Percentiles rank a stretch among this genome's conserved stretches.
Evolutionary conservation across 2,329 filamentous ascomycete genomes (phyloP).

Genomic region (Proliferodiscus dingleyae): DNA sequence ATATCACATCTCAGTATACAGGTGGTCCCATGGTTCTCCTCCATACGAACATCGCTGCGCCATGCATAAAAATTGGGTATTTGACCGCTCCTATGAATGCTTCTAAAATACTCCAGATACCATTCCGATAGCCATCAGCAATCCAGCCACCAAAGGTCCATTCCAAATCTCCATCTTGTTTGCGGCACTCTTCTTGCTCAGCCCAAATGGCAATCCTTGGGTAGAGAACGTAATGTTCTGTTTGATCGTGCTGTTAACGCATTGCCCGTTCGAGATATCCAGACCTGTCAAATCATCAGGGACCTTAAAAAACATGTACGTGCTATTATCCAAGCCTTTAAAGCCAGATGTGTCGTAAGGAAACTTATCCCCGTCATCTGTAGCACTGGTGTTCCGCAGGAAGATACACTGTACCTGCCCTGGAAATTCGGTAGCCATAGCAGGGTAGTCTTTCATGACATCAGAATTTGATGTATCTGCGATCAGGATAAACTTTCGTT

Average conservation of each 20-base stretch:
- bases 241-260: slow-evolving; percentile 56
- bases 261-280: slow-evolving; percentile 64
- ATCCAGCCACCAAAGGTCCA: slow-evolving; percentile 4
- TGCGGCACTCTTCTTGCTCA: slow-evolving; percentile 26
- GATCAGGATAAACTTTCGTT: slow-evolving; percentile 70
- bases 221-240: slow-evolving; percentile 70
- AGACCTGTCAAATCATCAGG: slow-evolving; percentile 63
- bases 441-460: slow-evolving; percentile 62
- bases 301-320: slow-evolving; percentile 76
- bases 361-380: slow-evolving; percentile 62
- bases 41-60: too few species aligned
- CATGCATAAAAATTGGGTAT: too few species aligned
- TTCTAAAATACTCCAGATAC: slow-evolving; percentile 15
- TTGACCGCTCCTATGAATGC: too few species aligned
- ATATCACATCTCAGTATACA: too few species aligned
- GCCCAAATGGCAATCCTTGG: slow-evolving; percentile 51
- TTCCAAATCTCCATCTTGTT: slow-evolving; percentile 9
- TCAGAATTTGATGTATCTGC: slow-evolving; percentile 75
- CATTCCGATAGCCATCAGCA: slow-evolving; percentile 11
- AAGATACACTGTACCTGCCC: slow-evolving; percentile 73
- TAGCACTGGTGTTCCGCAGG: slow-evolving; percentile 67
- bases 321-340: slow-evolving; percentile 57
- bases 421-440: slow-evolving; percentile 60
- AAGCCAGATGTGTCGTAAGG: slow-evolving; percentile 73
- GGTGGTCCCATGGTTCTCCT: too few species aligned